These are phyloP conservation scores for Acanthamoeba culbertsoni DNA, from an alignment of 208 protist genomes.

Conservation along the genomic window DNA sequence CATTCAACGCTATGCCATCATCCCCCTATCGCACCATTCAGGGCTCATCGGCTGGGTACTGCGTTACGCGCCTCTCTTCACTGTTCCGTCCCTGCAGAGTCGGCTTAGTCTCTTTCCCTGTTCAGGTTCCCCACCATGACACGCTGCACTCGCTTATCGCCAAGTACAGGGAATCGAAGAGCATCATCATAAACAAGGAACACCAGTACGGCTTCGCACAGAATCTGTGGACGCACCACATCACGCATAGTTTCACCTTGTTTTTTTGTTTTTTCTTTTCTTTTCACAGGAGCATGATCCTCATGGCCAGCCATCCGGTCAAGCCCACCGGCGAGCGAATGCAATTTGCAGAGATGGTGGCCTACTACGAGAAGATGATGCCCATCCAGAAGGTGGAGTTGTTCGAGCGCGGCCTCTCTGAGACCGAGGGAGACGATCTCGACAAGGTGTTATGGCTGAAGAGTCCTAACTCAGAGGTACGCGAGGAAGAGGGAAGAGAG, in stretches of 20 bases:
- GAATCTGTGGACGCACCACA: too few relatives aligned
- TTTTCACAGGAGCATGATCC: background rate
- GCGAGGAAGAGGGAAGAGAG: background rate
- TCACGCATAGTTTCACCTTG: background rate
- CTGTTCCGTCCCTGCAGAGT: background rate
- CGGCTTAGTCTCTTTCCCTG: background rate
- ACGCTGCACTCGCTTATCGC: slow-evolving; percentile 54
- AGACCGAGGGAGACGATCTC: slow-evolving; percentile 95
- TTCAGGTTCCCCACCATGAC: slow-evolving; percentile 55
- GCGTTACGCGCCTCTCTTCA: background rate
- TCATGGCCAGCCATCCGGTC: background rate
- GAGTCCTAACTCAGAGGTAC: slow-evolving; percentile 94
- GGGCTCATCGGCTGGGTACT: slow-evolving; percentile 98
- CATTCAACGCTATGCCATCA: slow-evolving; percentile 96
- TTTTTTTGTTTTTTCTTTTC: background rate
- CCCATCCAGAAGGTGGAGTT: slow-evolving; percentile 98
- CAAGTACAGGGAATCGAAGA: background rate
- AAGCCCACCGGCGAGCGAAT: slow-evolving; percentile 15
- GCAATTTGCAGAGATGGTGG: slow-evolving; percentile 66
- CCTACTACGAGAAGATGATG: slow-evolving; percentile 94
- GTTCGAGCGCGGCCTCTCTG: slow-evolving; percentile 92
- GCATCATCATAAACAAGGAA: slow-evolving; percentile 18
- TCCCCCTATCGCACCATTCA: slow-evolving; percentile 98
- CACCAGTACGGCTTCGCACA: background rate
- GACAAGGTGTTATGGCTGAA: slow-evolving; percentile 97